These are phyloP conservation scores for Immersiporthe knoxdaviesiana DNA, from an alignment of 2,329 filamentous ascomycete species.

Conservation along the genomic window DNA sequence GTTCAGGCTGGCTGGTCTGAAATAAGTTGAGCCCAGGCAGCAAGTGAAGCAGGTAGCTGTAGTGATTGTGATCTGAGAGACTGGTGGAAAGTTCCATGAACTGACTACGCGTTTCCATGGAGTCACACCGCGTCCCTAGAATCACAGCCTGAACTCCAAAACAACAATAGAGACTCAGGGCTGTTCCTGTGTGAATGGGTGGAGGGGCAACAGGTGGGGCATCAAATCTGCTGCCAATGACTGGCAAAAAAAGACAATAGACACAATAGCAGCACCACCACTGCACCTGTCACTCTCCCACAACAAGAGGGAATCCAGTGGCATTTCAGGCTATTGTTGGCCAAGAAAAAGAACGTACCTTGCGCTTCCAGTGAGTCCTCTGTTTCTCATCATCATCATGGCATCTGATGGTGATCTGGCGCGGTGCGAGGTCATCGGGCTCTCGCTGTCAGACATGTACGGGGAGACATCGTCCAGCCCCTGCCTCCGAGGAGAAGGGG, in stretches of 20 bases:
- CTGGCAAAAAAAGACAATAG: neutral
- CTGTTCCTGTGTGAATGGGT: neutral
- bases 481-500: slow-evolving; percentile 34
- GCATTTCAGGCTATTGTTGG: no score
- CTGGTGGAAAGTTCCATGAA: neutral
- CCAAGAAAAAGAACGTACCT: slow-evolving; percentile 29
- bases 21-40: slow-evolving; percentile 10
- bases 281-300: neutral
- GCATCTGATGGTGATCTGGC: slow-evolving; percentile 27
- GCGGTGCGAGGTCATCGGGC: slow-evolving; percentile 23
- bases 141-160: neutral
- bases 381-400: slow-evolving; percentile 23
- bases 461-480: slow-evolving; percentile 21
- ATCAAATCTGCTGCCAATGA: neutral
- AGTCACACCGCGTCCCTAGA: slow-evolving; percentile 2
- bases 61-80: neutral
- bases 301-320: neutral
- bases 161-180: neutral
- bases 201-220: neutral
- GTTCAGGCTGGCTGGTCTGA: slow-evolving; percentile 10
- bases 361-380: slow-evolving; percentile 18
- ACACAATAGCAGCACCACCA: neutral
- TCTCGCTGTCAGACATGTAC: slow-evolving; percentile 25
- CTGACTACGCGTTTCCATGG: neutral
- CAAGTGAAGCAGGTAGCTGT: neutral